Evolutionary conservation across 2,329 filamentous ascomycete genomes (phyloP).

Genomic region (Zopfia rhizophila): DNA sequence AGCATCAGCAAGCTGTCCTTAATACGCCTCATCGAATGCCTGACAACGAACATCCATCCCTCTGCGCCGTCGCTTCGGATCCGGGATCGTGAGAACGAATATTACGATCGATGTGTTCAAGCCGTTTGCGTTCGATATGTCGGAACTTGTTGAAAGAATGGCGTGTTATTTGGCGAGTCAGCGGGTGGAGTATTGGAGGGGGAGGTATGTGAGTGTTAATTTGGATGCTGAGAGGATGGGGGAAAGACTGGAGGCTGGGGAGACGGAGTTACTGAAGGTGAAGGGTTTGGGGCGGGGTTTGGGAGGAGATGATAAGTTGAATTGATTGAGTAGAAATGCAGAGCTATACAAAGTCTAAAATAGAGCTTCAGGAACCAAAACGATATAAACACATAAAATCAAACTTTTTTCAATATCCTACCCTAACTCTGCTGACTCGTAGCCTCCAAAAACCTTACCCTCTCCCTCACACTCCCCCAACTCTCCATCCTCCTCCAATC

Average conservation of each 20-base stretch:
- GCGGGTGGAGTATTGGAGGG: conserved; percentile 9
- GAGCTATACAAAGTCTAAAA: too few species aligned
- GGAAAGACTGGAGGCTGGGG: conserved; percentile 8
- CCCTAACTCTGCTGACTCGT: too few species aligned
- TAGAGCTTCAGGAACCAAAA: too few species aligned
- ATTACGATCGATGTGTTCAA: conserved; percentile 7
- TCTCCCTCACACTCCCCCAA: conserved; percentile 17
- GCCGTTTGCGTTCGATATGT: conserved; percentile 15
- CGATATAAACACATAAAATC: too few species aligned
- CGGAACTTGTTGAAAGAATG: conserved; percentile 14
- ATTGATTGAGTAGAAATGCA: too few species aligned
- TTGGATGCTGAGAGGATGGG: conserved; percentile 20
- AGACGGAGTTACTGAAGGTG: conserved; percentile 5
- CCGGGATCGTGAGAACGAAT: conserved; percentile 15
- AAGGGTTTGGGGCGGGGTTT: too few species aligned
- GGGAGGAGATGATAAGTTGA: too few species aligned
- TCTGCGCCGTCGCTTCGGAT: conserved; percentile 11
- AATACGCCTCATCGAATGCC: conserved; percentile 12
- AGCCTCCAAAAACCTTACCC: neutral
- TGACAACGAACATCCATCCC: conserved; percentile 13
- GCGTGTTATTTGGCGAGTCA: conserved; percentile 11
- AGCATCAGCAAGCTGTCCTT: conserved; percentile 13
- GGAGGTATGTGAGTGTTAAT: conserved; percentile 8
- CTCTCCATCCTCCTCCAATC: conserved; percentile 34
- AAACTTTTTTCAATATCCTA: too few species aligned